These are phyloP conservation scores for Leishmania turanica DNA, from an alignment of 208 protist genomes.

Conservation along the genomic window DNA sequence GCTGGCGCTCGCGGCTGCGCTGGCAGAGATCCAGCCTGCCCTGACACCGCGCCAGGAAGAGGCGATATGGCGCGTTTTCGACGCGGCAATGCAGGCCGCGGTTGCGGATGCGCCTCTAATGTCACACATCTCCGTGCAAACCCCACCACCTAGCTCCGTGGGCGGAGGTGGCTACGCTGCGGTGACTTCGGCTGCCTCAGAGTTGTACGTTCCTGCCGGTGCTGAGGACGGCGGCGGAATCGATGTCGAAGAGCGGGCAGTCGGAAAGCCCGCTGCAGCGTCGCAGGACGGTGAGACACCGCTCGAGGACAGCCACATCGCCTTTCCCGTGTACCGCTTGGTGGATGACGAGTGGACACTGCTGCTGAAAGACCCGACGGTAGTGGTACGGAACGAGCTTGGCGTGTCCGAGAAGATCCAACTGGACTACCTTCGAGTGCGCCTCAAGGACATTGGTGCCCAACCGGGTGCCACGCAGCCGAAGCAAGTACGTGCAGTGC, in stretches of 20 bases:
- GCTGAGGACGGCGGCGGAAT: not conserved
- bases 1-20: constrained; percentile 62
- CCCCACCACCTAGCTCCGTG: constrained; percentile 34
- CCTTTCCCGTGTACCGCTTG: constrained; percentile 77
- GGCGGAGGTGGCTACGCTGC: constrained; percentile 10
- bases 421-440: constrained; percentile 81
- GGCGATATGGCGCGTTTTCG: constrained; percentile 82
- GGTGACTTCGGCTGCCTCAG: not conserved
- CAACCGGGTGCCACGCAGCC: constrained; percentile 4
- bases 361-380: constrained; percentile 75
- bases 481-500: not conserved
- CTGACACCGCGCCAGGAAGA: constrained; percentile 68
- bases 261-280: not conserved
- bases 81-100: constrained; percentile 65
- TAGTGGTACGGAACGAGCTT: constrained; percentile 66
- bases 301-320: constrained; percentile 35
- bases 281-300: not conserved
- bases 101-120: constrained; percentile 64
- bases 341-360: constrained; percentile 84
- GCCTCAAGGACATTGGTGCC: constrained; percentile 30
- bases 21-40: constrained; percentile 61
- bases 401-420: constrained; percentile 62
- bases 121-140: constrained; percentile 53
- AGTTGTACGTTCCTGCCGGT: constrained; percentile 12
- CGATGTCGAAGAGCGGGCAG: not conserved